Evolutionary conservation across 2,329 filamentous ascomycete genomes (phyloP).

Genomic region (Botrytis squamosa): DNA sequence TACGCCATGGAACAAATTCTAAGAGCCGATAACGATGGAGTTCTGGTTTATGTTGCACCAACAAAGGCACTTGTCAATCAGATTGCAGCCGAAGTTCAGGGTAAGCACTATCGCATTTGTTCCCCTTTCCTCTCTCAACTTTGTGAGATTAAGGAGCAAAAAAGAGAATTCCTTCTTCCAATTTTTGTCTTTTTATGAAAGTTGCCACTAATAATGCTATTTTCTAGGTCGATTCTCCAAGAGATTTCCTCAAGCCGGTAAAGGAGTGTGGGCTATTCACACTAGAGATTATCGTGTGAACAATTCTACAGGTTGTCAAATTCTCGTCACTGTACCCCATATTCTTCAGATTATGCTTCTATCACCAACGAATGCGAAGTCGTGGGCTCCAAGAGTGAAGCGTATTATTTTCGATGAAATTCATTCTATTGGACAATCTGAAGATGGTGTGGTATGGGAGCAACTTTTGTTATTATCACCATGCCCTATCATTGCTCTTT

Average conservation of each 20-base stretch:
- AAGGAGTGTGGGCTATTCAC: conserved; percentile 76
- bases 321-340: conserved; percentile 75
- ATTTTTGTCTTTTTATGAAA: not conserved
- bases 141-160: not conserved
- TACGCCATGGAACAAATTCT: conserved; percentile 80
- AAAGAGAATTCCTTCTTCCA: not conserved
- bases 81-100: conserved; percentile 76
- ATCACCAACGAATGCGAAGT: conserved; percentile 60
- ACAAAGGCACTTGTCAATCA: conserved; percentile 83
- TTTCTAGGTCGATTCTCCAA: conserved; percentile 61
- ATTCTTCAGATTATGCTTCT: conserved; percentile 78
- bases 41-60: conserved; percentile 76
- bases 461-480: conserved; percentile 71
- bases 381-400: conserved; percentile 67
- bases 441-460: conserved; percentile 77
- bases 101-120: conserved; percentile 33
- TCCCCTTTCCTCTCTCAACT: not conserved
- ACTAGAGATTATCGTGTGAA: conserved; percentile 75
- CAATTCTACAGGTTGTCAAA: conserved; percentile 68
- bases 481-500: conserved; percentile 76
- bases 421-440: conserved; percentile 73
- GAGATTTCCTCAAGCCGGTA: conserved; percentile 53
- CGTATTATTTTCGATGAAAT: conserved; percentile 83
- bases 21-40: conserved; percentile 63
- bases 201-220: conserved; percentile 21